A percentile compares a stretch with the other conserved stretches of the same genome.
Evolutionary conservation across 139 green algal genomes (phyloP).

Genomic region (Picochlorum sp.): DNA sequence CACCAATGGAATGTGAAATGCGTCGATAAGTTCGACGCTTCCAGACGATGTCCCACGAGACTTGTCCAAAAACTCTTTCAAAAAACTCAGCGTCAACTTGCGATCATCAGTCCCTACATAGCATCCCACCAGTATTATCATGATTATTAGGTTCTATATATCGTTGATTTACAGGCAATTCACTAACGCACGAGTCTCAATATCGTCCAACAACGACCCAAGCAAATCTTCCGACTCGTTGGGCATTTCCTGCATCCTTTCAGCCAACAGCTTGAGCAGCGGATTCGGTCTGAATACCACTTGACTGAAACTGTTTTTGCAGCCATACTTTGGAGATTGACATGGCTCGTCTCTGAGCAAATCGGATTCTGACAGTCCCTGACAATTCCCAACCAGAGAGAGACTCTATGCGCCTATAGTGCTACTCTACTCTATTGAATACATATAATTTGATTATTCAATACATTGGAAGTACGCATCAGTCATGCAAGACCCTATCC

Average conservation of each 20-base stretch:
- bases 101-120: conserved; percentile 21
- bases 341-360: background rate
- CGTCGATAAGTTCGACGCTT: conserved; percentile 33
- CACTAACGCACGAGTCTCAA: conserved; percentile 20
- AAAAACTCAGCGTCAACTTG: conserved; percentile 22
- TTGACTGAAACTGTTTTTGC: conserved; percentile 33
- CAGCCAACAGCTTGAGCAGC: conserved; percentile 23
- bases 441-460: background rate
- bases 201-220: conserved; percentile 26
- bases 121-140: background rate
- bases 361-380: too few species aligned
- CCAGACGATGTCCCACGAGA: background rate
- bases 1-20: conserved; percentile 49
- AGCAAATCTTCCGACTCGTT: conserved; percentile 24
- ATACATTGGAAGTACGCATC: background rate
- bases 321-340: conserved; percentile 18
- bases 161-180: background rate
- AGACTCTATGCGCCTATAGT: background rate
- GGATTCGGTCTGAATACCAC: conserved; percentile 27
- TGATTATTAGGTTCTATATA: background rate
- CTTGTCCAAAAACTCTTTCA: conserved; percentile 25
- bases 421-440: too few species aligned
- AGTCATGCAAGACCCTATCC: background rate
- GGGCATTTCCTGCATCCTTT: conserved; percentile 3
- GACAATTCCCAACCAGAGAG: too few species aligned